Evolutionary conservation across 1,284 basidiomycete species (phyloP), one percentile per base, ranked within the genome.

Genomic region (Leccinum fallax): DNA sequence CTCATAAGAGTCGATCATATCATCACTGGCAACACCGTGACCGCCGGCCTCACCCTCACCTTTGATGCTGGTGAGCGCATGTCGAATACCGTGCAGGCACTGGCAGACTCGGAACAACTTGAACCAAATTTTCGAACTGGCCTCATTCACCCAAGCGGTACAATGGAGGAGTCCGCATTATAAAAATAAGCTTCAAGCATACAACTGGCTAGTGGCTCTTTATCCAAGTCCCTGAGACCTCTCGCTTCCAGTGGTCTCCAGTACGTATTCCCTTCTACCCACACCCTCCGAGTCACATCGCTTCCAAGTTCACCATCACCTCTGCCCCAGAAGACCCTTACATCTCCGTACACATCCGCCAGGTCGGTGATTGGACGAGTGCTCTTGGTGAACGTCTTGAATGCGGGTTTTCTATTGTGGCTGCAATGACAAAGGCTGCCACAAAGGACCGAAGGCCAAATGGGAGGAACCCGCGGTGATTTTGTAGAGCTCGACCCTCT

Each of bases 191-290:
- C 72, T 91, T 95, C 82, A 93, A 90, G 73, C 95, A 95, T 76
- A 90, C 88, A 53, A 85, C 93, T 34, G 94, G 94, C 16, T 93
- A 95, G 78, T 96, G 94, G 94, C 78, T 95, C 36, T 95, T 94
- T 79, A 79, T 95, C 65, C 90, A 94, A 69, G 85, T 94, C 24
- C 93, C 94, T 1, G 91, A 94, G 53, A 75, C 95, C 11, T 94
- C 92, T 30, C 76, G 71, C n/a, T 88, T 83, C 73, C 92, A 96
- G 74, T 95, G 94, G 94, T 93, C 94, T 76, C 92, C 93, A n/a
- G 92, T 92, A 69, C 65, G 87, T 78, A 8, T 36, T 43, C 13
- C 34, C 34, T n/a, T 16, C 2, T 26, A 19, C 26, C 16, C 21
- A 26, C 8, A 24, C 34, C 32, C 21, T 6, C 4, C 36, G 36